phyloP scores from a whole-genome alignment of 306 rosid genomes.

The Dryas drummondii region DNA sequence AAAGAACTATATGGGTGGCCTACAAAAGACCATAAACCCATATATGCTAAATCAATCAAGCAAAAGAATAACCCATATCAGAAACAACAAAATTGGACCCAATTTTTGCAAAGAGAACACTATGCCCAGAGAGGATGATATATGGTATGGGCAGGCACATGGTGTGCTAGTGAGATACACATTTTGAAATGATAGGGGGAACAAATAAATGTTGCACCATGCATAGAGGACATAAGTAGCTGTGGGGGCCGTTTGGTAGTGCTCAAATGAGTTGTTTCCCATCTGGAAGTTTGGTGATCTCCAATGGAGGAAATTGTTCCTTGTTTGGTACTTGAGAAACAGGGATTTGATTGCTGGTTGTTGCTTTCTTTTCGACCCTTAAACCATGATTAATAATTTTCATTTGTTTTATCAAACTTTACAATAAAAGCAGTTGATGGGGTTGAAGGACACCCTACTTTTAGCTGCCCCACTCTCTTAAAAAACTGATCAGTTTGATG shows the following conservation, averaged over 20 bases:
- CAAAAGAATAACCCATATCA: conserved; percentile 2
- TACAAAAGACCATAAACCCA: conserved; percentile 5
- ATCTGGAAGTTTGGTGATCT: conserved; percentile 44
- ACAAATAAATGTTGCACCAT: conserved; percentile 40
- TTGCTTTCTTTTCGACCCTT: conserved; percentile 36
- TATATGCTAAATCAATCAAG: neutral
- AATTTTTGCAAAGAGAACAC: conserved; percentile 7
- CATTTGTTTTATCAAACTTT: neutral
- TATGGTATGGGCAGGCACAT: conserved; percentile 64
- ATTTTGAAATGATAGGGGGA: conserved; percentile 33
- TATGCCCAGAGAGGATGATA: conserved; percentile 21
- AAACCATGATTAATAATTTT: conserved; percentile 22
- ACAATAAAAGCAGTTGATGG: neutral
- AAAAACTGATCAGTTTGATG: neutral
- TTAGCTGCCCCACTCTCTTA: neutral
- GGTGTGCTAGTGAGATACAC: conserved; percentile 43
- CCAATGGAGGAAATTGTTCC: conserved; percentile 34
- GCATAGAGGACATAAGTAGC: conserved; percentile 46
- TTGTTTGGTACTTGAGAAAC: conserved; percentile 54
- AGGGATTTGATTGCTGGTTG: conserved; percentile 71
- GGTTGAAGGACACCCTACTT: neutral
- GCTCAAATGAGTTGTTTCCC: conserved; percentile 88
- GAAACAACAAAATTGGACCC: conserved; percentile 2
- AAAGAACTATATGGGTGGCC: conserved; percentile 5
- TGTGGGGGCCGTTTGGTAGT: conserved; percentile 44